Conservation (phyloP, 2,329 filamentous ascomycete species). For the Venturia asperata region DNA sequence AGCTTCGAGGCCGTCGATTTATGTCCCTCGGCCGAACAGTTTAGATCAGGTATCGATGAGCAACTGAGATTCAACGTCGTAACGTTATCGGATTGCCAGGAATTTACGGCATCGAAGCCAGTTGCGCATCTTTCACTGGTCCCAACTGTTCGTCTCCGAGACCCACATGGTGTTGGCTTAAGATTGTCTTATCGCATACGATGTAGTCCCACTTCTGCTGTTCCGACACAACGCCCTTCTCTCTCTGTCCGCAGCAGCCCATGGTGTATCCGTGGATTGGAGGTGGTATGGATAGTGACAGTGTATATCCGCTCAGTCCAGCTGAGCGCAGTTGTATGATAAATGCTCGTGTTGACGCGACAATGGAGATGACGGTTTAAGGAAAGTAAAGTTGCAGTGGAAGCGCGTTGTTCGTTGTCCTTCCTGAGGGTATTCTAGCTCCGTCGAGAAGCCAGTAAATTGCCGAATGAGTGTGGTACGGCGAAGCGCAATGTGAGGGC, state of each 20-base stretch:
- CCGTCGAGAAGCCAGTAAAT: neutral
- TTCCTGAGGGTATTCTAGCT: neutral
- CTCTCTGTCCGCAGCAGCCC: conserved; percentile 9
- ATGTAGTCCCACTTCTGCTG: conserved; percentile 80
- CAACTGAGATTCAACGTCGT: neutral
- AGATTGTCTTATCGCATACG: conserved; percentile 36
- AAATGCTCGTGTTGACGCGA: neutral
- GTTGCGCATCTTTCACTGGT: neutral
- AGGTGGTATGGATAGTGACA: neutral
- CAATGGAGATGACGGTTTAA: neutral
- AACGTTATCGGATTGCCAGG: neutral
- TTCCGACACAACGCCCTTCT: conserved; percentile 31
- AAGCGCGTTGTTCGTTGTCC: conserved; percentile 2
- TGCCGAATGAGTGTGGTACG: conserved; percentile 5
- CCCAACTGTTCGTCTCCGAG: neutral
- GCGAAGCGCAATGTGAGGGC: conserved; percentile 8
- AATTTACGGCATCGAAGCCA: neutral
- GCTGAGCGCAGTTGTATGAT: neutral
- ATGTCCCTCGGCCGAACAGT: neutral
- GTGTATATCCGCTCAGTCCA: conserved; percentile 4
- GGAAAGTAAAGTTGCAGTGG: neutral
- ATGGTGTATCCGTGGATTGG: neutral
- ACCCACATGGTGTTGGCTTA: neutral
- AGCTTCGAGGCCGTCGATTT: neutral
- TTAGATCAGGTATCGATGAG: neutral